These are phyloP conservation scores for Coniochaeta sp. DNA, from an alignment of 2,329 filamentous ascomycete species.

Conservation along the genomic window DNA sequence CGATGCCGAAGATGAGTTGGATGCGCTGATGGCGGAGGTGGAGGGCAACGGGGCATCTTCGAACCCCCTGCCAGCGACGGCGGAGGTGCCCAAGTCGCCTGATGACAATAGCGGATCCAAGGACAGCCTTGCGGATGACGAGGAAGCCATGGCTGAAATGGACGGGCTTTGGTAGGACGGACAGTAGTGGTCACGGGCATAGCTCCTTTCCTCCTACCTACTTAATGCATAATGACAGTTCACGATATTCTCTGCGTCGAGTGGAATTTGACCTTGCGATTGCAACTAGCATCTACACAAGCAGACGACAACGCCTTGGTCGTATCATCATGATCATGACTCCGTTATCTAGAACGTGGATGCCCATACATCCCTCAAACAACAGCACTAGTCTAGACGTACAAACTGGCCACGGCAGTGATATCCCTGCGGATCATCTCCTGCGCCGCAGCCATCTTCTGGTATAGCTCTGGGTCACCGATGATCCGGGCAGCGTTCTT, in stretches of 20 bases:
- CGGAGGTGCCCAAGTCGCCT: background rate
- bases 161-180: conserved; percentile 40
- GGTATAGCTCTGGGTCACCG: conserved; percentile 84
- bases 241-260: background rate
- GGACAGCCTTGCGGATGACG: conserved; percentile 50
- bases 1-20: conserved; percentile 34
- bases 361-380: background rate
- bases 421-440: conserved; percentile 97
- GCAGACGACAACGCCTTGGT: background rate
- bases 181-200: background rate
- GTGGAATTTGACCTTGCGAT: background rate
- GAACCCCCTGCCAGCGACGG: background rate
- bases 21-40: conserved; percentile 45
- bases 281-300: background rate
- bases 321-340: background rate
- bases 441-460: conserved; percentile 96
- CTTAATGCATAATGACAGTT: background rate
- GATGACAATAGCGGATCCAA: background rate
- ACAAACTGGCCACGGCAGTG: conserved; percentile 79
- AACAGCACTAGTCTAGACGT: conserved; percentile 52
- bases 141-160: conserved; percentile 62
- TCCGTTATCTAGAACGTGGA: no score
- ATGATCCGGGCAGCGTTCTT: conserved; percentile 96
- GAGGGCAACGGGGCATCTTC: conserved; percentile 10
- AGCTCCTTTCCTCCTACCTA: background rate